A percentile compares a stretch with the other conserved stretches of the same genome.
phyloP scores from a whole-genome alignment of 2,329 filamentous ascomycete genomes.

The Pseudopyricularia cyperi region DNA sequence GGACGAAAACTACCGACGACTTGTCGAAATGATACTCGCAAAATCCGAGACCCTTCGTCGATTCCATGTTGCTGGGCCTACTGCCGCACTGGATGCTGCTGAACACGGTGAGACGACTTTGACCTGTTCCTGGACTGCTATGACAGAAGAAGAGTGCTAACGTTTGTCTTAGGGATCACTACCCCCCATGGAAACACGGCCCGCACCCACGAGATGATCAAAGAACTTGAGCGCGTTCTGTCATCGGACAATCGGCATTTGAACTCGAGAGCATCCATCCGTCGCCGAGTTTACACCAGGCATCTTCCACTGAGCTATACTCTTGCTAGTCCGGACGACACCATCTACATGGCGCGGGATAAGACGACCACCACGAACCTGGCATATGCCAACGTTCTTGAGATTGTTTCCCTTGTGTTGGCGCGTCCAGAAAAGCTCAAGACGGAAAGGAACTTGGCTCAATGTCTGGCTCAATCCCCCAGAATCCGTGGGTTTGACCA shows the following conservation, averaged over 20 bases:
- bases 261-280: neutral
- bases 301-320: neutral
- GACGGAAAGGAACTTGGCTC: slow-evolving; percentile 8
- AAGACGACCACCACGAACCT: slow-evolving; percentile 3
- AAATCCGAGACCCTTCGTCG: slow-evolving; percentile 16
- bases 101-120: too few species aligned
- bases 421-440: neutral
- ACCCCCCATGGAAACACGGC: too few species aligned
- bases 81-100: too few species aligned
- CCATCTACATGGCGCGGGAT: slow-evolving; percentile 10
- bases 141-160: too few species aligned
- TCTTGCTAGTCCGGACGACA: neutral
- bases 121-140: too few species aligned
- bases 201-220: too few species aligned
- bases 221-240: too few species aligned
- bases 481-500: slow-evolving; percentile 10
- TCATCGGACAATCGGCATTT: neutral
- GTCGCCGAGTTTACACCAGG: neutral
- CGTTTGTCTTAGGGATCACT: too few species aligned
- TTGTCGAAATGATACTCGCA: slow-evolving; percentile 14
- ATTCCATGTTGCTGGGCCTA: slow-evolving; percentile 6
- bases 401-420: neutral
- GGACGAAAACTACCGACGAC: slow-evolving; percentile 19
- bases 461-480: slow-evolving; percentile 9
- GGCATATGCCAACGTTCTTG: neutral